Evolutionary conservation across 495 filamentous ascomycete genomes (phyloP).

Genomic region (Bombardia bombarda): DNA sequence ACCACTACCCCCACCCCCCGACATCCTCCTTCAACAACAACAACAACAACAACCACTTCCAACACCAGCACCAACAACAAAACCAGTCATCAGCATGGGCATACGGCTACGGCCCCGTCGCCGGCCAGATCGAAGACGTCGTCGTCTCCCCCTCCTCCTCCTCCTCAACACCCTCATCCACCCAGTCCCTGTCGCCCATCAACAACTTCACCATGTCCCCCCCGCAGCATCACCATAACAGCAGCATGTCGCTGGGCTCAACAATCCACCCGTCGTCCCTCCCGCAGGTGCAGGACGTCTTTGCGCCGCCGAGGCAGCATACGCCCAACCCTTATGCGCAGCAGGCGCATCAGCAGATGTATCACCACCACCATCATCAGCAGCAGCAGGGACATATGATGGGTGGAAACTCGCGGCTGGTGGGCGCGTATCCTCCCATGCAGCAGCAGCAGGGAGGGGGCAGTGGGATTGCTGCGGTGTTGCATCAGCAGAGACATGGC

Average conservation of each 20-base stretch:
- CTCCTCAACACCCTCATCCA: background rate
- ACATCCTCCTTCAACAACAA: background rate
- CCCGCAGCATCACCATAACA: no score
- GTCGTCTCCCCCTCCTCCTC: no score
- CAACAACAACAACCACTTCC: background rate
- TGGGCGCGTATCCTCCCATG: background rate
- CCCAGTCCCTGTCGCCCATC: no score
- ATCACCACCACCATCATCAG: no score
- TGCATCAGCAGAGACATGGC: no score
- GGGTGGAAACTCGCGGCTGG: background rate
- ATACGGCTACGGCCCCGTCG: background rate
- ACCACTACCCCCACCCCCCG: background rate
- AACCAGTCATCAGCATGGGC: background rate
- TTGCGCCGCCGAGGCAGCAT: background rate
- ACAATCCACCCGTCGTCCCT: constrained; percentile 2
- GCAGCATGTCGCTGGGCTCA: background rate
- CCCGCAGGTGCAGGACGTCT: constrained; percentile 5
- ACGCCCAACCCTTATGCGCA: background rate
- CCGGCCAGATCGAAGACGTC: background rate
- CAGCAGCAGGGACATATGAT: no score
- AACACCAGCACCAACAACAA: background rate
- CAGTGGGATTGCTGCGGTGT: no score
- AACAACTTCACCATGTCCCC: no score
- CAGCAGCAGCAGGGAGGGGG: background rate
- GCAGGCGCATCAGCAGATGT: background rate